Percentiles rank a stretch among this genome's conserved stretches.
Conservation (phyloP, 768 basidiomycete species). For the Galerina sulciceps region DNA sequence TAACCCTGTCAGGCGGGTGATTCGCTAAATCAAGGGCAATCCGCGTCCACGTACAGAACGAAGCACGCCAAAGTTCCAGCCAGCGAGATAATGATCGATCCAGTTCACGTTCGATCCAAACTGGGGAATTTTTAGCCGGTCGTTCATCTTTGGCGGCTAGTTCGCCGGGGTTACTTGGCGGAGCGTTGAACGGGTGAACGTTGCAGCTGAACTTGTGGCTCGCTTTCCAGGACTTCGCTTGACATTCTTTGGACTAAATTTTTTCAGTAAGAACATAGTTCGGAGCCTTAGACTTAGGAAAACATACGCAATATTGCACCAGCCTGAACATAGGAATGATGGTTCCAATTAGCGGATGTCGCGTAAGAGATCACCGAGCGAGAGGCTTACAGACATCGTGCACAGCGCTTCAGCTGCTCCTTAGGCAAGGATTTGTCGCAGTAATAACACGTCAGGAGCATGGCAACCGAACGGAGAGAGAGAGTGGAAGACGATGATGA, state of each 20-base stretch:
- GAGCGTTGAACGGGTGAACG: neutral
- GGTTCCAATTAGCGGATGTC: neutral
- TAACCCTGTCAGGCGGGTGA: neutral
- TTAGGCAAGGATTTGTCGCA: neutral
- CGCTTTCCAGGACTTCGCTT: slow-evolving; percentile 3
- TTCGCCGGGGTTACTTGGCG: neutral
- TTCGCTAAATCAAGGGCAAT: neutral
- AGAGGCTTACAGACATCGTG: slow-evolving; percentile 3
- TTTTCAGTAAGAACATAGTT: neutral
- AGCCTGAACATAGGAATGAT: neutral
- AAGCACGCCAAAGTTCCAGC: slow-evolving; percentile 1
- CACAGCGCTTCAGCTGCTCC: neutral
- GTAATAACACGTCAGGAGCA: slow-evolving; percentile 4
- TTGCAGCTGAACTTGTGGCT: slow-evolving; percentile 2
- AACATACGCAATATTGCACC: slow-evolving; percentile 4
- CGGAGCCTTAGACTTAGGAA: neutral
- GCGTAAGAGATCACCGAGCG: neutral
- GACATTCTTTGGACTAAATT: slow-evolving; percentile 4
- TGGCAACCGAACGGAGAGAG: neutral
- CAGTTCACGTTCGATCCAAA: neutral
- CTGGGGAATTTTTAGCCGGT: neutral
- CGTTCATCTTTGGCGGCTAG: neutral
- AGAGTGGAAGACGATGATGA: neutral
- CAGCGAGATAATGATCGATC: neutral
- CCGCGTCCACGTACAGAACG: neutral